Conservation (phyloP, 2,329 filamentous ascomycete genomes). For the Botrytis aclada region DNA sequence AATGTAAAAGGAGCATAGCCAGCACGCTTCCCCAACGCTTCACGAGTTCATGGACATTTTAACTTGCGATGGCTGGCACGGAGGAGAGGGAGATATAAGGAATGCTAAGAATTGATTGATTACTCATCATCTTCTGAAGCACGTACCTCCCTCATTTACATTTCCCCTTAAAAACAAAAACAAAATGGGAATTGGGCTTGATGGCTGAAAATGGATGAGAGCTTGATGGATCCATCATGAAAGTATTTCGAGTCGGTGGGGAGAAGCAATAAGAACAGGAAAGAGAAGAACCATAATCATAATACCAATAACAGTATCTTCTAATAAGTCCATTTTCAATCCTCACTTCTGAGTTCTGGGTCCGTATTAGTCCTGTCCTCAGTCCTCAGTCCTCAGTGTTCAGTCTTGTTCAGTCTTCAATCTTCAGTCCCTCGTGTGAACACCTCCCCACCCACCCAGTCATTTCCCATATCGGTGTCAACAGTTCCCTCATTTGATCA, state of each 20-base stretch:
- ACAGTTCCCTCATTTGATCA: neutral
- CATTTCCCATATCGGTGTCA: neutral
- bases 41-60: neutral
- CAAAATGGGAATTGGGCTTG: neutral
- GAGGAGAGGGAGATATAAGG: neutral
- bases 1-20: neutral
- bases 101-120: neutral
- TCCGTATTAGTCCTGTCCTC: too few relatives aligned
- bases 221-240: neutral
- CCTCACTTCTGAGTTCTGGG: neutral
- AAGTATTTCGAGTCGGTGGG: neutral
- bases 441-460: neutral
- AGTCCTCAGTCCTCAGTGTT: too few relatives aligned
- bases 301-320: too few relatives aligned
- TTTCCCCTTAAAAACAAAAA: neutral
- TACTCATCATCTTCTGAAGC: neutral
- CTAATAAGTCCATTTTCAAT: neutral
- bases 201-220: neutral
- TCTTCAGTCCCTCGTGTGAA: too few relatives aligned
- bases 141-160: neutral
- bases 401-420: too few relatives aligned
- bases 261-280: neutral
- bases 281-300: neutral
- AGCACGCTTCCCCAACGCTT: neutral
- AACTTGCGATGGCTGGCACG: neutral